Evolutionary conservation across 805 yeast genomes (phyloP).

Genomic region (Kodamaea fukazawae): DNA sequence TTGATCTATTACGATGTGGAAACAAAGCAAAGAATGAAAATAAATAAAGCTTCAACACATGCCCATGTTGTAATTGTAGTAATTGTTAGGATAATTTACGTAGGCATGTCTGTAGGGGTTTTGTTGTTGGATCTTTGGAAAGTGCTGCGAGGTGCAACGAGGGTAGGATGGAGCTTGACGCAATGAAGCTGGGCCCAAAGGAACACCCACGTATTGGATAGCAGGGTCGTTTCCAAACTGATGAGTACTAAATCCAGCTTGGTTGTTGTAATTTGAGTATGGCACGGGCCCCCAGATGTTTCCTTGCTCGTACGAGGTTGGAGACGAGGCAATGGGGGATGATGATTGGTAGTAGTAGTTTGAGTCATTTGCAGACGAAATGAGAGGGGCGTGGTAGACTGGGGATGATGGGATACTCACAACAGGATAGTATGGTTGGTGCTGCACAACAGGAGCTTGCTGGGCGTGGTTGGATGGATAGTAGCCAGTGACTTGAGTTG

Average conservation of each 20-base stretch:
- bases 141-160: slow-evolving; percentile 5
- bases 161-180: slow-evolving; percentile 3
- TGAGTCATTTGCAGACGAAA: slow-evolving; percentile 3
- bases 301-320: slow-evolving; percentile 15
- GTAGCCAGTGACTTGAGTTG: slow-evolving; percentile 7
- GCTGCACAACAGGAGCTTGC: not conserved
- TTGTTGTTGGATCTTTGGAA: slow-evolving; percentile 3
- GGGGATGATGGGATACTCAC: slow-evolving; percentile 22
- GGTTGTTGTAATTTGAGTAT: slow-evolving; percentile 14
- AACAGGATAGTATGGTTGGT: slow-evolving; percentile 8
- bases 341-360: slow-evolving; percentile 18
- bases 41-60: slow-evolving; percentile 13
- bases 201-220: slow-evolving; percentile 19
- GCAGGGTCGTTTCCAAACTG: slow-evolving; percentile 16
- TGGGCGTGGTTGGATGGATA: not conserved
- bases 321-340: slow-evolving; percentile 30
- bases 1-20: not conserved
- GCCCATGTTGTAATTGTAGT: slow-evolving; percentile 34
- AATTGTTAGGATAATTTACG: slow-evolving; percentile 37
- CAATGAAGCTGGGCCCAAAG: slow-evolving; percentile 4
- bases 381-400: slow-evolving; percentile 8
- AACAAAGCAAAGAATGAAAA: slow-evolving; percentile 3
- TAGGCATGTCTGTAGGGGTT: slow-evolving; percentile 12
- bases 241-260: too few relatives aligned
- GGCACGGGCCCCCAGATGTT: slow-evolving; percentile 26